Evolutionary conservation across 1,139 yeast species (phyloP), one percentile per base, ranked within the genome.

Genomic region (Candida glucosophila): DNA sequence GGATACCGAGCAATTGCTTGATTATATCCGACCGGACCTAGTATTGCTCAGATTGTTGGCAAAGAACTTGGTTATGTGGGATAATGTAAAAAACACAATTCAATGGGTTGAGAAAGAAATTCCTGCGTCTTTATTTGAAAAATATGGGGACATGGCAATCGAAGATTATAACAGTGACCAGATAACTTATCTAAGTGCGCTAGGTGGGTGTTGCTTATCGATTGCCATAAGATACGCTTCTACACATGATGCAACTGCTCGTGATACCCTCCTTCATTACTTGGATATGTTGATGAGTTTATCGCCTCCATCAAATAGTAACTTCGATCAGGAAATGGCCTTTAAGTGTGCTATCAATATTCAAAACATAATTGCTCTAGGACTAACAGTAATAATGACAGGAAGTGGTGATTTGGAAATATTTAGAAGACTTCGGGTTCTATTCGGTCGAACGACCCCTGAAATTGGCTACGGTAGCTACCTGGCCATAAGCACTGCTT

Each of bases 381-480:
- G 90, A 11, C 53, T 72, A 9, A 70, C 95, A 0, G 61, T 83
- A 17, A 68, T 86, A 0, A 82, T 85, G 85, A 88, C 95, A 2
- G 95, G 95, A 1, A 74, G 88, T 13, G 98, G 98, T 1, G 96
- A 90, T 47, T 53, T 88, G 28, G 80, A 75, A 28, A 71, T 78
- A 0, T 70, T 90, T 39, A 66, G 90, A 41, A 61, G 95, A 30
- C 55, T 85, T 22, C 65, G 95, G 33, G 67, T 69, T 13, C 51
- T 85, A 19, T 85, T 83, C 45, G 78, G 73, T 13, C 67, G 67
- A 15, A 66, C 73, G 0, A 61, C 55, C 21, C 58, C 56, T 18
- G 60, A 58, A 11, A 54, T 62, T 29, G 62, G 64, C 3, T 85
- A 70, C 48, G 94, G 95, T 0, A 71, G 74, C 34, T 82, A 71